Conservation (phyloP, 1,284 basidiomycete species). For the Paramarasmius palmivorus region DNA sequence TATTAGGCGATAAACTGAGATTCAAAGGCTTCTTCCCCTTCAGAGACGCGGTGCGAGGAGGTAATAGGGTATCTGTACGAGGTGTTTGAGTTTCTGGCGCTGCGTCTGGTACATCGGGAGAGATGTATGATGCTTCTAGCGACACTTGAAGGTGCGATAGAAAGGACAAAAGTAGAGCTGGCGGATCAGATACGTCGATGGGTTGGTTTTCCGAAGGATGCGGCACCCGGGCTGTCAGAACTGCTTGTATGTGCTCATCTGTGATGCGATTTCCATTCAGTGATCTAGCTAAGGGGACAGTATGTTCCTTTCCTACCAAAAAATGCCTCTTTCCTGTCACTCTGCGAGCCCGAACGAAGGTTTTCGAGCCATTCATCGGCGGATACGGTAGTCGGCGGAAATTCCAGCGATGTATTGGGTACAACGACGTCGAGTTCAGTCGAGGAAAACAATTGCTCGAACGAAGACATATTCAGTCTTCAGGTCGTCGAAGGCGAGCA, state of each 20-base stretch:
- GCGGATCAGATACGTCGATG: constrained; percentile 42
- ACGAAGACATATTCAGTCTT: neutral
- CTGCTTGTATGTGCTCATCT: constrained; percentile 77
- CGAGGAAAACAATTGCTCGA: neutral
- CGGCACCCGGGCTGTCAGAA: constrained; percentile 58
- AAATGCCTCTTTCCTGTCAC: constrained; percentile 1
- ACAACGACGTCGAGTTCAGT: neutral
- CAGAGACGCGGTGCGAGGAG: constrained; percentile 47
- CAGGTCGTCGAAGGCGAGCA: no score
- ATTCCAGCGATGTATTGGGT: constrained; percentile 1
- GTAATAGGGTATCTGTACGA: constrained; percentile 33
- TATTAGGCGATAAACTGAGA: constrained; percentile 17
- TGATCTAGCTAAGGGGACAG: no score
- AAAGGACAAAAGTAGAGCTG: constrained; percentile 59
- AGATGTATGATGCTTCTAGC: constrained; percentile 81
- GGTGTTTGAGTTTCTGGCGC: constrained; percentile 36
- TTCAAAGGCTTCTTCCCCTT: constrained; percentile 26
- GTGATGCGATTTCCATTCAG: no score
- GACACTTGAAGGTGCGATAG: constrained; percentile 75
- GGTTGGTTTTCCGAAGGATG: constrained; percentile 33
- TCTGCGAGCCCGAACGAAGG: neutral
- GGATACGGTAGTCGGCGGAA: neutral
- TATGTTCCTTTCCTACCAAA: neutral
- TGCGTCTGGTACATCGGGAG: constrained; percentile 30
- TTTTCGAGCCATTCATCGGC: constrained; percentile 23